Conservation (phyloP, 345 rosid species). For the Heritiera littoralis region DNA sequence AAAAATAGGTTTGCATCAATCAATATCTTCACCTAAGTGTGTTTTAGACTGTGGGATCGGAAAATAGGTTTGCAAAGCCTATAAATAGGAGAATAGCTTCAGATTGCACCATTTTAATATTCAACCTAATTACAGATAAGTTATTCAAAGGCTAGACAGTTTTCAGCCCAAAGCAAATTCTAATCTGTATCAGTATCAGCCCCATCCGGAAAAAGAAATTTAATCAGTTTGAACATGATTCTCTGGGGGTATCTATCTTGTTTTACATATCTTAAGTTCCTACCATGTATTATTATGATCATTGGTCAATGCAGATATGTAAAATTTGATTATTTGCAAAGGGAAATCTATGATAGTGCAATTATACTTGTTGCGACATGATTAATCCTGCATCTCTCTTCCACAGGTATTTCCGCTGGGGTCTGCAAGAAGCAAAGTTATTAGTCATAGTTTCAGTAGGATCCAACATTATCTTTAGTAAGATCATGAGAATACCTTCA, state of each 20-base stretch:
- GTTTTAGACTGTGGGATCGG: neutral
- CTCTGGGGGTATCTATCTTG: neutral
- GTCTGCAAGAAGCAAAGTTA: constrained; percentile 50
- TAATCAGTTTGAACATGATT: neutral
- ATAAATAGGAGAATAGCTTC: neutral
- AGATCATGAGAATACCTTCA: constrained; percentile 59
- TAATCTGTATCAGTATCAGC: neutral
- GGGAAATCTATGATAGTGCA: constrained; percentile 73
- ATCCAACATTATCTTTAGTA: constrained; percentile 6
- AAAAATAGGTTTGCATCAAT: neutral
- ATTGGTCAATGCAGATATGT: neutral
- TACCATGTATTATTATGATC: neutral
- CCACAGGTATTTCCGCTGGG: constrained; percentile 66
- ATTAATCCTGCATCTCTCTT: constrained; percentile 85
- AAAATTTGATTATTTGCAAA: neutral
- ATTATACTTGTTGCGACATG: constrained; percentile 80
- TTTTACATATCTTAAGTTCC: neutral
- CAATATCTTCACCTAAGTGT: neutral
- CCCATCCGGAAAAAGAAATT: neutral
- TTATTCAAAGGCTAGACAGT: neutral
- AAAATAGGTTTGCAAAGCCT: neutral
- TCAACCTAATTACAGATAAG: neutral
- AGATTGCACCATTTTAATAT: neutral
- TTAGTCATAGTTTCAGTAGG: constrained; percentile 5
- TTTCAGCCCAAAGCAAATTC: neutral